Evolutionary conservation across 495 filamentous ascomycete species (phyloP).

Genomic region (Tuber calosporum): DNA sequence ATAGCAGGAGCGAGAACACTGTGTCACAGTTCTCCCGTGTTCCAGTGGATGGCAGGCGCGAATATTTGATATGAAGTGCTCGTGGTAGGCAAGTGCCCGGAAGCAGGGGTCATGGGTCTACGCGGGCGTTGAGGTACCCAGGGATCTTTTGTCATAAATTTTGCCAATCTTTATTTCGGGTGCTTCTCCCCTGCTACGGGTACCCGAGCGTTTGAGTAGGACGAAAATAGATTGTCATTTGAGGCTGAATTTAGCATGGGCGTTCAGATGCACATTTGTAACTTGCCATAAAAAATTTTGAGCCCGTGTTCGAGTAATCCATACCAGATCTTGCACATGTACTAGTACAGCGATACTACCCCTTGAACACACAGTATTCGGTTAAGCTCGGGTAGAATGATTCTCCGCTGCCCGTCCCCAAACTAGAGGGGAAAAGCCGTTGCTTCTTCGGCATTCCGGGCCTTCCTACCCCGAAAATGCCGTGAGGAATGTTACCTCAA

Average conservation of each 20-base stretch:
- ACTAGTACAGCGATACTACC: neutral
- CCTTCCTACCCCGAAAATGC: neutral
- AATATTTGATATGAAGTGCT: neutral
- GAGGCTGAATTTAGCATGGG: neutral
- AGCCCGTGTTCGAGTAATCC: neutral
- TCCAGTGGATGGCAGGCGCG: neutral
- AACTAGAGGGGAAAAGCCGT: neutral
- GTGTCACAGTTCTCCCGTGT: neutral
- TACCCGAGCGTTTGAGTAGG: neutral
- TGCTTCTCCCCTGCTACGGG: too few species aligned
- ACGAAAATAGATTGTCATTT: neutral
- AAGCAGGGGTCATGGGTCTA: too few species aligned
- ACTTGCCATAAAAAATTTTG: neutral
- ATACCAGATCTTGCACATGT: neutral
- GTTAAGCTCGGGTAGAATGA: neutral
- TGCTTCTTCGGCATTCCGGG: slow-evolving; percentile 10
- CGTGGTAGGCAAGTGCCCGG: too few species aligned
- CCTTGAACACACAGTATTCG: neutral
- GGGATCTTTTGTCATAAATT: too few species aligned
- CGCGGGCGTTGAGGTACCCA: too few species aligned
- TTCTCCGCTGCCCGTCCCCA: neutral
- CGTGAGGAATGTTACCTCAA: neutral
- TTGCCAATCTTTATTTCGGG: too few species aligned
- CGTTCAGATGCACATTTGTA: neutral
- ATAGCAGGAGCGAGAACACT: neutral